Evolutionary conservation across 1,284 basidiomycete genomes (phyloP), one percentile per base, ranked within the genome.

Genomic region (Stereum hirsutum): DNA sequence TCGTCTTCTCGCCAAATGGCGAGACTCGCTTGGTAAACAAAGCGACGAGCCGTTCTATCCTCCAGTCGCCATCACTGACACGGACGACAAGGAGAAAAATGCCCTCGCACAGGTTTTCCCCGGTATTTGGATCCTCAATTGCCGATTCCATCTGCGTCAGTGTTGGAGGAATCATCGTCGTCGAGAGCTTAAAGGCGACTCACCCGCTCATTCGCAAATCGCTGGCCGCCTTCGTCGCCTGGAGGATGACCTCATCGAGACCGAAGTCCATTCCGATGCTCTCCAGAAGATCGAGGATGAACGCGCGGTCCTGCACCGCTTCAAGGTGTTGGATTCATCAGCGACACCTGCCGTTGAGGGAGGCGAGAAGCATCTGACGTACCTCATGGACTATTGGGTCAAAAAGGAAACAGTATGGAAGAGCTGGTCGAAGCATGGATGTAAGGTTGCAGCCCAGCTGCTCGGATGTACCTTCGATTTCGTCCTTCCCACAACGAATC

Each of bases 81-180:
- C 60, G 1, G 65, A 69, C 45, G 31, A 49, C 4, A 58, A 57
- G n/a, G 64, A 68, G 49, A 57, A 57, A 0, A 48, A 44, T 5
- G 64, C 59, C 0, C 56, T 68, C 1, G 28, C 57, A 3, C 3
- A 11, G 1, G 52, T 58, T 19, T 68, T 58, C 54, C 52, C 52
- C 3, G 5, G 23, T 7, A 57, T 67, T 21, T 39, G 46, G 1
- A 59, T 68, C 1, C 46, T 68, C 1, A 49, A 68, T 20, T 69
- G 66, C 52, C 58, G 56, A 32, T 68, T 68, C 39, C 66, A 68
- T 50, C 36, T 62, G 19, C 58, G 60, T 39, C 65, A 68, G 39
- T 58, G 54, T 17, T 68, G 65, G 65, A 50, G 49, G 14, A 67
- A 67, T 45, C 55, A 10, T 8, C 8, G 8, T n/a, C 8, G 28